These are phyloP conservation scores for Cyberlindnera meyerae DNA, from an alignment of 805 yeast genomes.

Conservation along the genomic window DNA sequence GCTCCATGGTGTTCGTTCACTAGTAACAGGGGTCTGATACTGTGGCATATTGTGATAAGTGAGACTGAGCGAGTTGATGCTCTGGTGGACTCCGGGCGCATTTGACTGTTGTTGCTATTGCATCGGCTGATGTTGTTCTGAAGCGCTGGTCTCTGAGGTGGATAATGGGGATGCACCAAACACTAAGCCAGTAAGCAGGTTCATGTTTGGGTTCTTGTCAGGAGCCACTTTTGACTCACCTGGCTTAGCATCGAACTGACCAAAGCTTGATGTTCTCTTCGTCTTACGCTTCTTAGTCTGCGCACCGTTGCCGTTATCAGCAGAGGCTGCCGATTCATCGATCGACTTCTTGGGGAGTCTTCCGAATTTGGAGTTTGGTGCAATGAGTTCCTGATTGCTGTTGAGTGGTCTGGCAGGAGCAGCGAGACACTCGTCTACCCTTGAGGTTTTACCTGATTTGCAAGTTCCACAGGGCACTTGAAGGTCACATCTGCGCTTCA, in stretches of 20 bases:
- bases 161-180: conserved; percentile 3
- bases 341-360: conserved; percentile 11
- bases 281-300: conserved; percentile 6
- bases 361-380: conserved; percentile 23
- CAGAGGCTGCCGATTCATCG: conserved; percentile 8
- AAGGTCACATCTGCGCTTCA: conserved; percentile 26
- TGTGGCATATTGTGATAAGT: background rate
- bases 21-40: background rate
- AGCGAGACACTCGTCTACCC: conserved; percentile 23
- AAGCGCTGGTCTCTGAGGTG: conserved; percentile 1
- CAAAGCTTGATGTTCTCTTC: conserved; percentile 5
- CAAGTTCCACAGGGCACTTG: conserved; percentile 27
- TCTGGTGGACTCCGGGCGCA: conserved; percentile 6
- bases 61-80: background rate
- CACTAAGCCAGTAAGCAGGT: too few species aligned
- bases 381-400: conserved; percentile 20
- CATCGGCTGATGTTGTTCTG: background rate
- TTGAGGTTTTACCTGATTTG: conserved; percentile 21
- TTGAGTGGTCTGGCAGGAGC: conserved; percentile 24
- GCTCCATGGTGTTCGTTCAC: background rate
- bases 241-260: conserved; percentile 10
- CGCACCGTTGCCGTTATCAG: conserved; percentile 1
- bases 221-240: conserved; percentile 2
- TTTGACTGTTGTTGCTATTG: conserved; percentile 4
- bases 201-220: conserved; percentile 1